Evolutionary conservation across 306 rosid genomes (phyloP).

Genomic region (Cucumis melo): DNA sequence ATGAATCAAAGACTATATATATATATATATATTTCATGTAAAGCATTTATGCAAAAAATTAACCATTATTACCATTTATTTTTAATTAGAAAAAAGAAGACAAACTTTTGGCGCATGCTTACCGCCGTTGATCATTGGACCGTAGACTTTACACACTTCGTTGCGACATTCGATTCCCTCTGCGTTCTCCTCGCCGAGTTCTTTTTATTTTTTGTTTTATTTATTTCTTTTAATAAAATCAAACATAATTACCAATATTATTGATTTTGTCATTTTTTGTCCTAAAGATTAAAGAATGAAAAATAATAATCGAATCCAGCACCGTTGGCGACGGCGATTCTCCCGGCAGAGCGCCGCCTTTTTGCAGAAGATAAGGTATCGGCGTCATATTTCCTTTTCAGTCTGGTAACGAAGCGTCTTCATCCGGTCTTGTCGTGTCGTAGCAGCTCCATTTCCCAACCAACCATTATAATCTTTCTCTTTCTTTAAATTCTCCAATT

Average conservation of each 20-base stretch:
- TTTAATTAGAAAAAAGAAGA: not conserved
- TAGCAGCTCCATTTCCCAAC: constrained; percentile 4
- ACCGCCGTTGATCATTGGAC: constrained; percentile 25
- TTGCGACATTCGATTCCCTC: not conserved
- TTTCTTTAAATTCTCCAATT: not conserved
- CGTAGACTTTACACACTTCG: constrained; percentile 10
- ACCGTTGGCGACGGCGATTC: not conserved
- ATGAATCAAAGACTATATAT: too few species aligned
- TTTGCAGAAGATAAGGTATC: not conserved
- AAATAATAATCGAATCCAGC: not conserved
- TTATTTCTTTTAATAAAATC: too few species aligned
- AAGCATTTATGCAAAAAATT: not conserved
- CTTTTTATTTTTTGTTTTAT: not conserved
- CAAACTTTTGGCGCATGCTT: constrained; percentile 35
- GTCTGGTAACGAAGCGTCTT: not conserved
- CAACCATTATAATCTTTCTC: not conserved
- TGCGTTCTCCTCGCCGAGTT: not conserved
- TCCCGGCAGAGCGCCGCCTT: not conserved
- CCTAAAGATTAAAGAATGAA: too few species aligned
- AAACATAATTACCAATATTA: not conserved
- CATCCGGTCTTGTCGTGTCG: constrained; percentile 6
- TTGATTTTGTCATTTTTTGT: not conserved
- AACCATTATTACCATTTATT: not conserved
- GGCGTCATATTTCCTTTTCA: not conserved
- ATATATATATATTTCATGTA: too few species aligned